These are phyloP conservation scores for Debaryomyces fabryi DNA, from an alignment of 1,139 yeast species.

Conservation along the genomic window DNA sequence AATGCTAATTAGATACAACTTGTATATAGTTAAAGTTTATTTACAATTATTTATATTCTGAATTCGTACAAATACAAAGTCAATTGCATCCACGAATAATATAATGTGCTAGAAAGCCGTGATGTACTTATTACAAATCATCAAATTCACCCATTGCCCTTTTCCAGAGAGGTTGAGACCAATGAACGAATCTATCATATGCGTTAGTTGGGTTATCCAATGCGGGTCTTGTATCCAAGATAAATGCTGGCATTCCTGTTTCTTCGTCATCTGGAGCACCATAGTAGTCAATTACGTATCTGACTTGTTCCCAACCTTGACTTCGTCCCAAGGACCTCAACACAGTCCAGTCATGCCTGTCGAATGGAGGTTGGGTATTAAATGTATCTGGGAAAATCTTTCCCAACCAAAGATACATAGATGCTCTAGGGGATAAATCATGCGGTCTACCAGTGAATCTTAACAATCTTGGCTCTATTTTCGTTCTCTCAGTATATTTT, in stretches of 20 bases:
- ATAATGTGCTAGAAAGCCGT: background rate
- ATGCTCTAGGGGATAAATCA: conserved; percentile 87
- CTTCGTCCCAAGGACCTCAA: conserved; percentile 60
- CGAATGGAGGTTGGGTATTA: conserved; percentile 87
- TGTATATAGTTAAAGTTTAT: conserved; percentile 13
- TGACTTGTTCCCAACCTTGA: conserved; percentile 55
- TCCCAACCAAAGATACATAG: conserved; percentile 65
- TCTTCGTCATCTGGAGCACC: conserved; percentile 89
- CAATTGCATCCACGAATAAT: background rate
- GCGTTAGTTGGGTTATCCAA: conserved; percentile 69
- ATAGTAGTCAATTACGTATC: conserved; percentile 95
- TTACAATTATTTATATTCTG: conserved; percentile 4
- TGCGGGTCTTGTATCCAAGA: conserved; percentile 94
- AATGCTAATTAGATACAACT: background rate
- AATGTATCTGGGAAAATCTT: conserved; percentile 71
- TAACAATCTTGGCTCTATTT: conserved; percentile 71
- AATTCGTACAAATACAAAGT: background rate
- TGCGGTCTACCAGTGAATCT: conserved; percentile 93
- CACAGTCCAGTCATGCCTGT: conserved; percentile 98
- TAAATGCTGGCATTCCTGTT: conserved; percentile 87
- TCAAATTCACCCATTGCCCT: conserved; percentile 48
- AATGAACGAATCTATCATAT: conserved; percentile 62
- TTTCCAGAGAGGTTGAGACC: conserved; percentile 46
- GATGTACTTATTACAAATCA: conserved; percentile 9
- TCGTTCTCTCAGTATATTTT: conserved; percentile 51